phyloP scores from a whole-genome alignment of 2,329 filamentous ascomycete genomes.

The Lizonia empirigonia region DNA sequence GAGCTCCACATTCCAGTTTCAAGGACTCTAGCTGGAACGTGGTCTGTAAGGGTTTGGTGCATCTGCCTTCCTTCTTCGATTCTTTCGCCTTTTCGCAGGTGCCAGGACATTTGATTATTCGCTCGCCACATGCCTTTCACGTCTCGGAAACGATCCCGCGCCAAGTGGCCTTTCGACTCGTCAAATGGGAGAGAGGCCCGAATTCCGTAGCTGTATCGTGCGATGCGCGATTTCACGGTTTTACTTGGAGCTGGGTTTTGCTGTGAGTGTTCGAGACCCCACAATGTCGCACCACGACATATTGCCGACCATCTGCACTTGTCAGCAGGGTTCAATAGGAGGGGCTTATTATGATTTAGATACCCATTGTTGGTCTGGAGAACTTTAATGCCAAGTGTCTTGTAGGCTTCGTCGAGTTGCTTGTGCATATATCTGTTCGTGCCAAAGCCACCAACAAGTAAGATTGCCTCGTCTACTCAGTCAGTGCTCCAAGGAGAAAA shows the following conservation, averaged over 20 bases:
- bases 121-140: not conserved
- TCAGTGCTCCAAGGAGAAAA: not conserved
- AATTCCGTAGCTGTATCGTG: slow-evolving; percentile 14
- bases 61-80: not conserved
- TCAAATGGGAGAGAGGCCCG: not conserved
- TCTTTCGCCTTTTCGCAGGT: not conserved
- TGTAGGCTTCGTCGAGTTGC: slow-evolving; percentile 4
- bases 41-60: not conserved
- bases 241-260: not conserved
- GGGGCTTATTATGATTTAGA: not conserved
- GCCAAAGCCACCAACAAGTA: slow-evolving; percentile 20
- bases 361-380: not conserved
- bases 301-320: slow-evolving; percentile 11
- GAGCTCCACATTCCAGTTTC: not conserved
- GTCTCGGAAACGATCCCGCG: not conserved
- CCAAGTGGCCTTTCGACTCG: not conserved
- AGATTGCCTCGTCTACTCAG: slow-evolving; percentile 5
- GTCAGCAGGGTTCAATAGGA: not conserved
- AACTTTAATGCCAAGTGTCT: slow-evolving; percentile 4
- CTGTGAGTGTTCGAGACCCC: slow-evolving; percentile 16
- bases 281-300: slow-evolving; percentile 19
- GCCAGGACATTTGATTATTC: not conserved
- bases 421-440: slow-evolving; percentile 18
- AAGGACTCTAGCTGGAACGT: not conserved
- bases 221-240: slow-evolving; percentile 8